These are phyloP conservation scores for Epichloe typhina DNA, from an alignment of 2,329 filamentous ascomycete genomes.

Conservation along the genomic window DNA sequence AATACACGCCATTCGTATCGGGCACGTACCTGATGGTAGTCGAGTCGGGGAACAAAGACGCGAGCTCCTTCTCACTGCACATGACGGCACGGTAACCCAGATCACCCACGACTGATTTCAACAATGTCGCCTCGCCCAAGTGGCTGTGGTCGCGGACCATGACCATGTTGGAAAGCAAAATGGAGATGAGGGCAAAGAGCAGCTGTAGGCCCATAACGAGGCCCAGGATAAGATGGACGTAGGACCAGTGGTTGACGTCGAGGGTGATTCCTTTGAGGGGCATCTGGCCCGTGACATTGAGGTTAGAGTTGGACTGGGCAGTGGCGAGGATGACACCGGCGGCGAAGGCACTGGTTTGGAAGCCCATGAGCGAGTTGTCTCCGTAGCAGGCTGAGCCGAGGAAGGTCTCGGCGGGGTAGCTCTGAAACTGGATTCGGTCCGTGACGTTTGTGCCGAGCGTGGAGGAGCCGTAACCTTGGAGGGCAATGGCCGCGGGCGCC, in stretches of 20 bases:
- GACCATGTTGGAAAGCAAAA: slow-evolving; percentile 15
- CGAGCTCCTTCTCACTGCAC: slow-evolving; percentile 9
- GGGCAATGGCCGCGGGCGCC: slow-evolving; percentile 25
- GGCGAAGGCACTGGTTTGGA: slow-evolving; percentile 21
- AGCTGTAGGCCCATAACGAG: slow-evolving; percentile 20
- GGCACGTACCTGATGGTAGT: slow-evolving; percentile 5
- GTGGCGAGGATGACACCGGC: slow-evolving; percentile 22
- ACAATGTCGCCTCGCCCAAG: slow-evolving; percentile 9
- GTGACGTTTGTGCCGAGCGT: slow-evolving; percentile 11
- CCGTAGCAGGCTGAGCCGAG: slow-evolving; percentile 24
- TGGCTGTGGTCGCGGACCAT: slow-evolving; percentile 15
- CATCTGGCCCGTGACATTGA: slow-evolving; percentile 15
- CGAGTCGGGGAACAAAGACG: slow-evolving; percentile 3
- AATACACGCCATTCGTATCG: slow-evolving; percentile 4
- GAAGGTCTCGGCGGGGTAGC: slow-evolving; percentile 27
- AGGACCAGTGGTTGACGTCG: slow-evolving; percentile 19
- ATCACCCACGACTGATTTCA: slow-evolving; percentile 9
- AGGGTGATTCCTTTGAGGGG: slow-evolving; percentile 20
- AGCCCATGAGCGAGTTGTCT: slow-evolving; percentile 19
- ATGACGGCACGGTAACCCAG: slow-evolving; percentile 8
- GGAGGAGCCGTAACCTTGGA: slow-evolving; percentile 24
- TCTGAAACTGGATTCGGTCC: slow-evolving; percentile 20
- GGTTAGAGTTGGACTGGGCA: slow-evolving; percentile 16
- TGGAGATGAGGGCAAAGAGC: slow-evolving; percentile 12
- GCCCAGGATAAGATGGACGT: slow-evolving; percentile 19